Percentiles rank a stretch among this genome's conserved stretches.
phyloP scores from a whole-genome alignment of 345 rosid genomes.

The Erucastrum elatum region DNA sequence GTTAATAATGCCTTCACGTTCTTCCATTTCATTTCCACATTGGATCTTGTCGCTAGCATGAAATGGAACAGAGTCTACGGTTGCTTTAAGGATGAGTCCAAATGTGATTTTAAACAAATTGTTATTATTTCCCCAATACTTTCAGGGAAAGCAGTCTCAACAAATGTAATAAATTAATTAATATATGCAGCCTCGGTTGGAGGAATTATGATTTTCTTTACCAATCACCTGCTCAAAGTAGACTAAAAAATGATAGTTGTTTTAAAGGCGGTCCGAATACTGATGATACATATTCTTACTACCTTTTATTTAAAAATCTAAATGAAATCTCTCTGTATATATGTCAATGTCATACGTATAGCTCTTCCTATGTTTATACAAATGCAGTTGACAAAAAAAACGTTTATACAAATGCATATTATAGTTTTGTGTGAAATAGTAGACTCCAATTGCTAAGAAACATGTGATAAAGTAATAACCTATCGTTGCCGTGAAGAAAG shows the following conservation, averaged over 20 bases:
- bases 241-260: background rate
- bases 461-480: background rate
- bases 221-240: background rate
- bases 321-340: background rate
- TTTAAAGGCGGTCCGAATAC: background rate
- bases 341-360: too few species aligned
- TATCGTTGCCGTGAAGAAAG: background rate
- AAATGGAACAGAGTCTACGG: background rate
- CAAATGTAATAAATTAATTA: background rate
- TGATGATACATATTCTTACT: background rate
- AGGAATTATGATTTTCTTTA: background rate
- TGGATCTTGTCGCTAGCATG: background rate
- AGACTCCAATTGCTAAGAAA: background rate
- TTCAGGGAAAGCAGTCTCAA: background rate
- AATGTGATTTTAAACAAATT: background rate
- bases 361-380: background rate
- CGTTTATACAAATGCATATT: background rate
- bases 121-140: background rate
- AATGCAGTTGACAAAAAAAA: too few species aligned
- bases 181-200: background rate
- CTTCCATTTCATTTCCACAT: background rate
- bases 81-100: background rate
- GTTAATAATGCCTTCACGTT: background rate
- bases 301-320: background rate
- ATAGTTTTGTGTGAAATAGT: background rate